Evolutionary conservation across 768 basidiomycete species (phyloP), one percentile per base, ranked within the genome.

Genomic region (Hygrophorus russula): DNA sequence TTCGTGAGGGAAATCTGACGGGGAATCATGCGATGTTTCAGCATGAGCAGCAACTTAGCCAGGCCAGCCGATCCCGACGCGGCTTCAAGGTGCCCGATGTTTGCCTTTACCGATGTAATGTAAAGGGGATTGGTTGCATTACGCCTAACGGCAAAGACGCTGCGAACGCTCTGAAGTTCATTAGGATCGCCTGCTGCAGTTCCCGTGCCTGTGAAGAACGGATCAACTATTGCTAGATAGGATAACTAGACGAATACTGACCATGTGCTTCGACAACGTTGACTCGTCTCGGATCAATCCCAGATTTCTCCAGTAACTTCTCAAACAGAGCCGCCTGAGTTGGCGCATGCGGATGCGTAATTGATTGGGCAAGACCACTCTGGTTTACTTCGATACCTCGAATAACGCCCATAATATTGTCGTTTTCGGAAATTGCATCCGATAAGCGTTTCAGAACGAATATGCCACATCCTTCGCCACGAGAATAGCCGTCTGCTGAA

Each of bases 31-130:
- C 60, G 56, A 31, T 80, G 65, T 18, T 59, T 66, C 29, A 86
- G 48, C 85, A 86, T 85, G 37, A 86, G 61, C 24, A 86, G 56
- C 32, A 84, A 60, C 46, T 87, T 87, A 5, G 76, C 80, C 4
- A 87, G 68, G 13, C 82, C 73, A 5, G 79, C 78, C 4, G 77
- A 73, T 1, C 85, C 83, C 9, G 82, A 84, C 10, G 83, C 82
- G 1, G 81, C 80, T 54, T 84, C 85, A 3, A 80, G 62, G 53
- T 87, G 84, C 0, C 84, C 83, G 17, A 85, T 73, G 52, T 84
- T 85, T 7, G 73, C 78, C 50, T 85, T 85, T 50, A 85, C 63
- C 2, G 79, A 81, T 5, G 78, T 77, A 15, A 86, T 58, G 51
- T 82, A 71, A 14, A 87, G 71, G 8, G 72, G 72, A 42, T 76